A percentile compares a stretch with the other conserved stretches of the same genome.
These are phyloP conservation scores for Kazachstania kunashirensis DNA, from an alignment of 805 yeast genomes.

Conservation along the genomic window DNA sequence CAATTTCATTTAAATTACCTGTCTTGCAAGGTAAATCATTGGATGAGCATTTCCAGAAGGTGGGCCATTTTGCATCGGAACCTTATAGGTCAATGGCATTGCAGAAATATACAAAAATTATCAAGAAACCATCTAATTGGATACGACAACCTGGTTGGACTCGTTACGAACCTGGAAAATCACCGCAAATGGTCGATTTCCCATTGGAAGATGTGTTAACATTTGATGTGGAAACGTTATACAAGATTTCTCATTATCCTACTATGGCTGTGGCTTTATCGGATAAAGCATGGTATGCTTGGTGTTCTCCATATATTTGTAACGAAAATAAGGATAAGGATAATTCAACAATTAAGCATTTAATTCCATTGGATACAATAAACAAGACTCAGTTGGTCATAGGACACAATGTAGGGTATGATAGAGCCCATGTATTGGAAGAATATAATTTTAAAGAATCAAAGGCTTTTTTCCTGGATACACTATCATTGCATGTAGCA, in stretches of 20 bases:
- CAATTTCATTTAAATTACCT: slow-evolving; percentile 58
- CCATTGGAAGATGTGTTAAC: slow-evolving; percentile 69
- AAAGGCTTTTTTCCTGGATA: slow-evolving; percentile 75
- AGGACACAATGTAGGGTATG: slow-evolving; percentile 89
- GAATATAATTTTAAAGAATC: slow-evolving; percentile 65
- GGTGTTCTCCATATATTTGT: slow-evolving; percentile 84
- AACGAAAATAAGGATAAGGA: slow-evolving; percentile 17
- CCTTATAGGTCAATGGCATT: slow-evolving; percentile 50
- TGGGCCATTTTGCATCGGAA: slow-evolving; percentile 51
- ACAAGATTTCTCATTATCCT: slow-evolving; percentile 64
- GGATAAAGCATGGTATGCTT: slow-evolving; percentile 75
- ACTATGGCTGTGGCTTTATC: slow-evolving; percentile 76
- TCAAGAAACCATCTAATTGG: slow-evolving; percentile 45
- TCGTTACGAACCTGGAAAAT: slow-evolving; percentile 47
- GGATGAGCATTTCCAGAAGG: slow-evolving; percentile 74
- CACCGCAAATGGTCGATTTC: slow-evolving; percentile 48
- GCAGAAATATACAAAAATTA: slow-evolving; percentile 33
- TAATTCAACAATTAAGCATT: slow-evolving; percentile 36
- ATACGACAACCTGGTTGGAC: slow-evolving; percentile 67
- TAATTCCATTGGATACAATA: slow-evolving; percentile 63
- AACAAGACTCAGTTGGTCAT: slow-evolving; percentile 49
- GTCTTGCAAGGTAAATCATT: slow-evolving; percentile 57
- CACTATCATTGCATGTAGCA: slow-evolving; percentile 88
- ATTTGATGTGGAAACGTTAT: slow-evolving; percentile 84
- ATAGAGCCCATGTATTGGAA: slow-evolving; percentile 75